These are phyloP conservation scores for Hericium rajendrae DNA, from an alignment of 768 basidiomycete genomes.

Conservation along the genomic window DNA sequence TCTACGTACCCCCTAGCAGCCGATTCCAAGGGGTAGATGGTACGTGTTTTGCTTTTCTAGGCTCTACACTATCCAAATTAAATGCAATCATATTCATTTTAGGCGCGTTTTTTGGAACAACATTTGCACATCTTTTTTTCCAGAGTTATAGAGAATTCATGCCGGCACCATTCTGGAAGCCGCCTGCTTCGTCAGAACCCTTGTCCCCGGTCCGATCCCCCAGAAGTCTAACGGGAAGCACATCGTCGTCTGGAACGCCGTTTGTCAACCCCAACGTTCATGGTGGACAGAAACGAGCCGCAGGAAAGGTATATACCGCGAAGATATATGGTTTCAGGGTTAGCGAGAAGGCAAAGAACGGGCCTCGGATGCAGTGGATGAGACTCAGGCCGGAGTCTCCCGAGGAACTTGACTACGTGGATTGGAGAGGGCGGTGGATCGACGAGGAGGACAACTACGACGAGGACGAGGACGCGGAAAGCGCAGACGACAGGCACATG, in stretches of 20 bases:
- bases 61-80: too few species aligned
- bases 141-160: conserved; percentile 95
- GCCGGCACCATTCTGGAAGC: conserved; percentile 86
- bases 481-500: conserved; percentile 58
- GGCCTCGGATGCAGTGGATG: conserved; percentile 97
- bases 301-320: conserved; percentile 80
- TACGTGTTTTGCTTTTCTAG: conserved; percentile 25
- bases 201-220: conserved; percentile 49
- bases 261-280: conserved; percentile 85
- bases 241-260: conserved; percentile 35
- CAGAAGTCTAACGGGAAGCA: conserved; percentile 38
- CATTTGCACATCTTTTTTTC: conserved; percentile 97
- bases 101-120: conserved; percentile 99
- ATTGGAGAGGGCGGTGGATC: conserved; percentile 87
- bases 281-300: conserved; percentile 82
- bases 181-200: conserved; percentile 39
- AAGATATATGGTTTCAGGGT: conserved; percentile 98
- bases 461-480: conserved; percentile 34
- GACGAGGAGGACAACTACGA: conserved; percentile 69
- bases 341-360: conserved; percentile 87
- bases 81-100: conserved; percentile 2
- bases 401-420: conserved; percentile 77
- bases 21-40: conserved; percentile 95
- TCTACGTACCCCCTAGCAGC: conserved; percentile 91
- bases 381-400: conserved; percentile 75